Conservation (phyloP, 768 basidiomycete species). For the Mycena galopus region DNA sequence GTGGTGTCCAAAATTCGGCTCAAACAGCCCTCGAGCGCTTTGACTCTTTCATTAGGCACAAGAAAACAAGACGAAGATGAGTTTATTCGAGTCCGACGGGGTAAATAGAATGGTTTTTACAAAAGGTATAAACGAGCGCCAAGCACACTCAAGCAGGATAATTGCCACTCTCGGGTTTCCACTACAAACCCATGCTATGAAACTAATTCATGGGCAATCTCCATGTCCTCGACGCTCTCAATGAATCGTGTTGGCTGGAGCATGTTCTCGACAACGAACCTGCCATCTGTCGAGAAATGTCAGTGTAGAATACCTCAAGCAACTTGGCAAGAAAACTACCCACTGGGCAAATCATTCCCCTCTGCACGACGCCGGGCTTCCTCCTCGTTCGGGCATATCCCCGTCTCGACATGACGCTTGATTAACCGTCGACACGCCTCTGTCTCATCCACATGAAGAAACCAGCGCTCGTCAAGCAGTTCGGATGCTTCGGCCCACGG, state of each 20-base stretch:
- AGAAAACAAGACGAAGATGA: no score
- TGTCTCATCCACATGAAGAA: conserved; percentile 68
- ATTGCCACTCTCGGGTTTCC: no score
- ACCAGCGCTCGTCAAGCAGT: conserved; percentile 84
- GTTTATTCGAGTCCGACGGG: no score
- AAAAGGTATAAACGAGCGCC: neutral
- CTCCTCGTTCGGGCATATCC: conserved; percentile 73
- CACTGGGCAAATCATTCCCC: conserved; percentile 85
- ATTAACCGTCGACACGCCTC: conserved; percentile 74
- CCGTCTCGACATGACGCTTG: conserved; percentile 81
- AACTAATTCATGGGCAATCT: conserved; percentile 32
- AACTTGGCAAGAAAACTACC: conserved; percentile 38
- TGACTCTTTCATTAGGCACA: no score
- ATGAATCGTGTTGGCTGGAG: conserved; percentile 60
- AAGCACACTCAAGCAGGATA: no score
- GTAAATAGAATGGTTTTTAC: neutral
- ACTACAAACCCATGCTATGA: neutral
- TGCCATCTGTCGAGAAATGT: conserved; percentile 52
- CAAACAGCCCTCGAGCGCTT: no score
- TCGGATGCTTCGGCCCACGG: conserved; percentile 79
- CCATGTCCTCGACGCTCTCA: conserved; percentile 49
- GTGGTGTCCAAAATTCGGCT: no score
- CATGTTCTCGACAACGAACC: conserved; percentile 59
- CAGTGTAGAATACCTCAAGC: conserved; percentile 6
- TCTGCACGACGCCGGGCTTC: conserved; percentile 81